Percentiles rank a stretch among this genome's conserved stretches.
Conservation (phyloP, 345 rosid genomes). For the Zanthoxylum bungeanum region DNA sequence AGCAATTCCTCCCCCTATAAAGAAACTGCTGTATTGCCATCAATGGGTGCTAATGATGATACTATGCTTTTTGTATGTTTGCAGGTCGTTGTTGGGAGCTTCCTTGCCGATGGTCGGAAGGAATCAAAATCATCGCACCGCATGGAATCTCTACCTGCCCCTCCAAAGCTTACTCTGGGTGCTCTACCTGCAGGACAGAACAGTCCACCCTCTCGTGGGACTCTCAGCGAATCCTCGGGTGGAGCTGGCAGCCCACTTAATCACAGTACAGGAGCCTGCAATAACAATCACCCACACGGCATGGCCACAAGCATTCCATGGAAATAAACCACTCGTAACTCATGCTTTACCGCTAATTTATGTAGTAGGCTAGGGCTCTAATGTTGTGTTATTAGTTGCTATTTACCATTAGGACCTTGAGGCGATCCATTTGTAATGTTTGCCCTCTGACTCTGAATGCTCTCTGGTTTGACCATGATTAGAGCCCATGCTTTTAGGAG, state of each 20-base stretch:
- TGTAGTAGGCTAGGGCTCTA: slow-evolving; percentile 19
- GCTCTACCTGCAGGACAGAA: slow-evolving; percentile 23
- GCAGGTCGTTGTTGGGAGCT: slow-evolving; percentile 73
- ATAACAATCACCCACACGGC: slow-evolving; percentile 35
- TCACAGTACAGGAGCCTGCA: slow-evolving; percentile 51
- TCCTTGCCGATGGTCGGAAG: slow-evolving; percentile 48
- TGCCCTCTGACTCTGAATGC: slow-evolving; percentile 13
- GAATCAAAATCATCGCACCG: slow-evolving; percentile 40
- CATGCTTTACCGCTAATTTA: slow-evolving; percentile 11
- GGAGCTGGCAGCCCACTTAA: slow-evolving; percentile 60
- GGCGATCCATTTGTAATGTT: slow-evolving; percentile 13
- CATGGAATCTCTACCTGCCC: slow-evolving; percentile 20
- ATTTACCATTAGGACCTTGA: slow-evolving; percentile 14
- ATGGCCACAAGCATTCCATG: slow-evolving; percentile 42
- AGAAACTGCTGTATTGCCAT: neutral
- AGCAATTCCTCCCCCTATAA: neutral
- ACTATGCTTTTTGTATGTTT: neutral
- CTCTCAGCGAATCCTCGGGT: slow-evolving; percentile 58
- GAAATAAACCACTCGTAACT: slow-evolving; percentile 34
- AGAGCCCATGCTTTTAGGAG: neutral
- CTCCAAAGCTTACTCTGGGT: slow-evolving; percentile 18
- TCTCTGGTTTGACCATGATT: slow-evolving; percentile 13
- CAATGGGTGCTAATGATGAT: slow-evolving; percentile 1
- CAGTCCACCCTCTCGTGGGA: slow-evolving; percentile 61
- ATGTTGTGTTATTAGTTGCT: slow-evolving; percentile 14